Percentiles rank a stretch among this genome's conserved stretches.
Evolutionary conservation across 2,329 filamentous ascomycete genomes (phyloP).

Genomic region (Calonectria fujianensis): DNA sequence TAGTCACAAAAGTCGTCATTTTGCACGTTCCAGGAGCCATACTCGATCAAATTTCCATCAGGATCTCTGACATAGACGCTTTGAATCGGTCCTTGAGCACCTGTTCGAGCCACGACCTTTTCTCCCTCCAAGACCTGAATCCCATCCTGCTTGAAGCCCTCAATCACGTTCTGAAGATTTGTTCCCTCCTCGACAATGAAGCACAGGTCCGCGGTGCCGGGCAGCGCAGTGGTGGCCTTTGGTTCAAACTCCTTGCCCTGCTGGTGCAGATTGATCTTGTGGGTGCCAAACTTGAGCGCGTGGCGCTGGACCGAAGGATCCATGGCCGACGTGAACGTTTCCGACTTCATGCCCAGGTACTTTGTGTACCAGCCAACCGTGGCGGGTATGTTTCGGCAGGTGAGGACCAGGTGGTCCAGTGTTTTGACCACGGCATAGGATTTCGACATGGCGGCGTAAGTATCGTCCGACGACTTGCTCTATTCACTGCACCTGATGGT

Average conservation of each 20-base stretch:
- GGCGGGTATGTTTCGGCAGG: conserved; percentile 69
- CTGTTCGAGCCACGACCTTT: conserved; percentile 72
- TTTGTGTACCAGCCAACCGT: conserved; percentile 74
- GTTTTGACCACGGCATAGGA: conserved; percentile 60
- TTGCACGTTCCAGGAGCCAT: conserved; percentile 2
- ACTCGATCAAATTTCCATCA: conserved; percentile 79
- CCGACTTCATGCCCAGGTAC: conserved; percentile 74
- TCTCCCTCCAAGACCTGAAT: conserved; percentile 71
- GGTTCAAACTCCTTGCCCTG: conserved; percentile 76
- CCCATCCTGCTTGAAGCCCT: conserved; percentile 62
- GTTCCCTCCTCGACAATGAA: conserved; percentile 71
- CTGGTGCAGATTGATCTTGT: conserved; percentile 79
- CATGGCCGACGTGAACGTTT: conserved; percentile 62
- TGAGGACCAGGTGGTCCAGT: conserved; percentile 78
- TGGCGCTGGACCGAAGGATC: conserved; percentile 63
- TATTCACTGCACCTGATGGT: not conserved
- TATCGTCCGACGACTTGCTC: not conserved
- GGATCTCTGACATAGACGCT: conserved; percentile 78
- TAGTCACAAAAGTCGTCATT: not conserved
- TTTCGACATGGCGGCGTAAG: not conserved
- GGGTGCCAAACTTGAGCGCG: conserved; percentile 73
- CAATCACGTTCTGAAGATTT: conserved; percentile 67
- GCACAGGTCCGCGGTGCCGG: conserved; percentile 76
- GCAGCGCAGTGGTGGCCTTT: conserved; percentile 71
- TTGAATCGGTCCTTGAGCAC: conserved; percentile 71